Base-by-base conservation (phyloP, 2,329 filamentous ascomycete species). In the Exophiala sideris region DNA sequence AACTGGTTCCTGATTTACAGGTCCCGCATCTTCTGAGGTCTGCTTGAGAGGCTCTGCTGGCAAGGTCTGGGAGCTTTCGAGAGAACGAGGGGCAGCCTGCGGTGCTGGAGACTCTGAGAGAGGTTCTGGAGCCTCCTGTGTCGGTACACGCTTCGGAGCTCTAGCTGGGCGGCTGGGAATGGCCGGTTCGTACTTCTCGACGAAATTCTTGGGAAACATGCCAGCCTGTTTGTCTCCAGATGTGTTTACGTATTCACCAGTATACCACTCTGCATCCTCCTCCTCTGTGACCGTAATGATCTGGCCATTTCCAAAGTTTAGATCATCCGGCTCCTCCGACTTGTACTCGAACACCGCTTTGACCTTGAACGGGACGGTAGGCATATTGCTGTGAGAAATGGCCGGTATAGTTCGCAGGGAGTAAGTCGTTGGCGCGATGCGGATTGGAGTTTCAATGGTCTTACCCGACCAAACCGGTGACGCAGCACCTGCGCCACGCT, bases 161-260 rank as follows among this genome's bases (percentile, higher is more conserved):
- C 94, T 85, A 59, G 83, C 81, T 54, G 94, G 94, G 55, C 94
- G 85, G 56, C 91, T 90, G 56, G 94, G 94, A 60, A 92, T 87
- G 52, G 85, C 87, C 35, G 94, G 94, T 71, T 97, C 92, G 73
- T 90, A 95, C 74, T 87, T 90, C 73, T 99, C 94, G 67, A 99
- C 94, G 69, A 99, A 99, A 75, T 97, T 99, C 70, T 88, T 87
- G 48, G 94, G 94, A 71, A 99, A 99, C 64, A 99, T 88, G 61
- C 94, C 94, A 67, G 94, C 85, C 67, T 86, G 82, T 72, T 86
- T 90, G 59, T 73, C 74, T 52, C 94, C 94, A 48, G 79, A 73
- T 56, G 84, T 83, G 72, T 95, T 89, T 60, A 85, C 76, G 70
- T 96, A 65, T 45, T 64, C 63, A 34, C 63, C 63, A 12, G 63